Evolutionary conservation across 192 early-diverging fungal species (phyloP), one percentile per base, ranked within the genome.

Genomic region (Coemansia sp.): DNA sequence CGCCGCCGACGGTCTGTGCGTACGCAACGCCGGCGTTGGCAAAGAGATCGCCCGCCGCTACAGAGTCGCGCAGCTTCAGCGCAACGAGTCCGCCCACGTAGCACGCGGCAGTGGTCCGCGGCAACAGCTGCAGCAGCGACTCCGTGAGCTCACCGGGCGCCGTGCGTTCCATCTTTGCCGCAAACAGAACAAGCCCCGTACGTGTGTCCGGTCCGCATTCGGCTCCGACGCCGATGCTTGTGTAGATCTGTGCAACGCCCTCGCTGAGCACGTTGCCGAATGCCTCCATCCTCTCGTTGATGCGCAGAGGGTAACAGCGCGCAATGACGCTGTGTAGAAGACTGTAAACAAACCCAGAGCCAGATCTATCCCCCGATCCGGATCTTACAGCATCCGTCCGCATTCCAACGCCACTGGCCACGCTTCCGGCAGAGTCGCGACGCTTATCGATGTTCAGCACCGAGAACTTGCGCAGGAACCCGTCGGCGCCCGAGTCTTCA

Each of bases 231-330:
- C 71, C 69, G 1, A 83, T n/a, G 9, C 16, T 59, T 2, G 64
- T 69, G 48, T 71, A 72, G 11, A 84, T 63, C 42, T 78, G 76
- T 55, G 55, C 14, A 22, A 79, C 70, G 38, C 76, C 81, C 20
- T 84, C 81, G 0, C 56, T 14, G 1, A 84, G 42, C 81, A 84
- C 79, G n/a, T 75, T 76, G 5, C 67, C 69, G 65, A 84, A 84
- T 37, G 38, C 50, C 32, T 73, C 76, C 17, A 76, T 53, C 19
- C 58, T 58, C 2, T 70, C 81, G 3, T 40, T 41, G 20, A 84
- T 72, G 10, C 70, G 67, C 56, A 84, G 32, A 4, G 42, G 12
- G 16, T 58, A 76, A 50, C 48, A n/a, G 57, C 73, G 72, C 12
- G 44, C 49, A 39, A 79, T 16, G 8, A 75, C 48, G 25, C 71